These are phyloP conservation scores for Sugiyamaella smithiae DNA, from an alignment of 805 yeast species.

Conservation along the genomic window DNA sequence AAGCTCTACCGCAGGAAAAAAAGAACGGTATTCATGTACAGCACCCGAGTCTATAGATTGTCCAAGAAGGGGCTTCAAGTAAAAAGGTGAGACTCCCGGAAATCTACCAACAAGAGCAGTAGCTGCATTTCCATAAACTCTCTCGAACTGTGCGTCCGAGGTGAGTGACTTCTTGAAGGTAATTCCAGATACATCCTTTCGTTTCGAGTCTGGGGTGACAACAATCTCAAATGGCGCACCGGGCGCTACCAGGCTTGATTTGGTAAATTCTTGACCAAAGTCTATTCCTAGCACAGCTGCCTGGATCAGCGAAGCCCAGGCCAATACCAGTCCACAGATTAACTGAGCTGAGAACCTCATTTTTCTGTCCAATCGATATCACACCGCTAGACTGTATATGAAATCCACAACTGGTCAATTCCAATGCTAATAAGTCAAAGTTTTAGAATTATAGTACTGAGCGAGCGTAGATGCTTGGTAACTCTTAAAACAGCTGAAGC, in stretches of 20 bases:
- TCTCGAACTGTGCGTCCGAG: conserved; percentile 39
- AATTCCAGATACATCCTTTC: conserved; percentile 83
- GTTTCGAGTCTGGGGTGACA: conserved; percentile 83
- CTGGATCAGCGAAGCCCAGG: conserved; percentile 14
- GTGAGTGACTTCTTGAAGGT: conserved; percentile 45
- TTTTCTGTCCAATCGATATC: neutral
- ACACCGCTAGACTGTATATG: too few species aligned
- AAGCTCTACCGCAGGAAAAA: conserved; percentile 47
- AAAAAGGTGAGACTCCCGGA: conserved; percentile 66
- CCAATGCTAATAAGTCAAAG: too few species aligned
- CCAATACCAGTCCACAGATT: conserved; percentile 5
- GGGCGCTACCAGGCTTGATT: conserved; percentile 88
- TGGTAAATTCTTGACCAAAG: conserved; percentile 81
- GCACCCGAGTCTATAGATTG: conserved; percentile 39
- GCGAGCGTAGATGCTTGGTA: too few species aligned
- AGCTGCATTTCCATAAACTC: conserved; percentile 78
- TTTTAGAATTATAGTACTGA: too few species aligned
- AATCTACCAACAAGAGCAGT: conserved; percentile 65
- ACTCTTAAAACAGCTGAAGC: too few species aligned
- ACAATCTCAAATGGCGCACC: conserved; percentile 85
- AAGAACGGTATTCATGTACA: conserved; percentile 46
- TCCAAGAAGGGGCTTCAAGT: conserved; percentile 73
- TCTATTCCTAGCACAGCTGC: conserved; percentile 82
- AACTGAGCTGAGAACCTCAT: conserved; percentile 1
- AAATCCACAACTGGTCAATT: too few species aligned